Evolutionary conservation across 2,329 filamentous ascomycete species (phyloP).

Genomic region (Phialophora verrucosa): DNA sequence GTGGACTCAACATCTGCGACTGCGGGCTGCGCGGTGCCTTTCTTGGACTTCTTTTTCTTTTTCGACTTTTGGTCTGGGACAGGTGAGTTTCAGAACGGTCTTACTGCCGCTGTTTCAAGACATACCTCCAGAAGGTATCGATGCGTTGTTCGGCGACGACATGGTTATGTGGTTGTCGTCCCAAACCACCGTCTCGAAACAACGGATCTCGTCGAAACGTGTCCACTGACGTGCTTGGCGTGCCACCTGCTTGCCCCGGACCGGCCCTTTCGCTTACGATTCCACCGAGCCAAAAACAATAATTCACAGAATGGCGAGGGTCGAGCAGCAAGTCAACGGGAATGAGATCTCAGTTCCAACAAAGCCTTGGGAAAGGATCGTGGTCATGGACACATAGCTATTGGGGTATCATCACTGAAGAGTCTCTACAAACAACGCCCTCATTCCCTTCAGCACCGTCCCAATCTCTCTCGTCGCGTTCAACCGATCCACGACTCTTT

Average conservation of each 20-base stretch:
- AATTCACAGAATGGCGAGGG: background rate
- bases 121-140: slow-evolving; percentile 32
- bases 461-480: slow-evolving; percentile 67
- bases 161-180: slow-evolving; percentile 11
- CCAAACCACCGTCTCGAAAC: background rate
- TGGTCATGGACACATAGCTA: background rate
- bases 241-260: slow-evolving; percentile 6
- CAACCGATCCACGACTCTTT: slow-evolving; percentile 61
- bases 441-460: slow-evolving; percentile 67
- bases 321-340: background rate
- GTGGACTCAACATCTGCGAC: slow-evolving; percentile 21
- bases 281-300: slow-evolving; percentile 7
- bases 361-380: background rate
- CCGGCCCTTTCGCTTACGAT: slow-evolving; percentile 14
- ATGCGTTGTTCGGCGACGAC: slow-evolving; percentile 32
- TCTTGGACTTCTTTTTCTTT: slow-evolving; percentile 39
- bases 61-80: slow-evolving; percentile 39
- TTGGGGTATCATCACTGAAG: slow-evolving; percentile 51
- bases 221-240: slow-evolving; percentile 24
- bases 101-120: background rate
- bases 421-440: slow-evolving; percentile 62
- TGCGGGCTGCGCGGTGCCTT: slow-evolving; percentile 28
- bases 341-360: background rate
- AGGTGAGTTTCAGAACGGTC: slow-evolving; percentile 5
- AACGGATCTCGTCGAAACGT: slow-evolving; percentile 20